A percentile compares a stretch with the other conserved stretches of the same genome.
Evolutionary conservation across 225 moss, liverwort and hornwort genomes (phyloP).

Genomic region (Pseudoscleropodium purum): DNA sequence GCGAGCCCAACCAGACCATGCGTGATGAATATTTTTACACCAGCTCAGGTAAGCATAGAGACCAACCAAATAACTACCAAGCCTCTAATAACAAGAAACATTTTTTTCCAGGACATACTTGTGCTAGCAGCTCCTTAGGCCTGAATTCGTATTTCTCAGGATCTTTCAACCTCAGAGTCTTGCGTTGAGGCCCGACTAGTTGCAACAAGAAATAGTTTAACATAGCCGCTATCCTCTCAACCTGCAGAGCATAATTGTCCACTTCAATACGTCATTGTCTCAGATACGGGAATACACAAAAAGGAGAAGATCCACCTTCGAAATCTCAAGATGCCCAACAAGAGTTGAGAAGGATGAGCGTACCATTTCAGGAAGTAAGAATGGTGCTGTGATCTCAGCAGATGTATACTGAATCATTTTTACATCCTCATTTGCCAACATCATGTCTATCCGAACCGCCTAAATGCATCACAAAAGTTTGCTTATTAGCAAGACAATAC

Average conservation of each 20-base stretch:
- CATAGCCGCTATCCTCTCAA: constrained; percentile 97
- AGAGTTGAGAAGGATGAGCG: background rate
- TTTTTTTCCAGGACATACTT: constrained; percentile 36
- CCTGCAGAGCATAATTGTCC: constrained; percentile 30
- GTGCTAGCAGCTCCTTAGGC: constrained; percentile 78
- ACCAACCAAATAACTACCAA: background rate
- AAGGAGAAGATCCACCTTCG: background rate
- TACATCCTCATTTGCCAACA: constrained; percentile 92
- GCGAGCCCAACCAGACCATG: background rate
- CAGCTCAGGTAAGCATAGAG: background rate
- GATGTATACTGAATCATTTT: constrained; percentile 93
- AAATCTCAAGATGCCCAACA: background rate
- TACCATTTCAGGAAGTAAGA: constrained; percentile 98
- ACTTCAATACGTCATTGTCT: background rate
- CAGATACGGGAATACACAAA: background rate
- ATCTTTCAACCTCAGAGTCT: constrained; percentile 63
- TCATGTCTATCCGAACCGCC: constrained; percentile 96
- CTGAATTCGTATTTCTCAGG: constrained; percentile 98
- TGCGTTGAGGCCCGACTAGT: constrained; percentile 77
- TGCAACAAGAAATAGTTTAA: constrained; percentile 93
- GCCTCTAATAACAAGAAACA: background rate
- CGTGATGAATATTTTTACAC: background rate
- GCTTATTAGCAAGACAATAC: background rate
- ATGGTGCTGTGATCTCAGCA: constrained; percentile 90
- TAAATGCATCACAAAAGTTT: constrained; percentile 15